Conservation (phyloP, 208 protist species). For the Vickermania spadyakhi region DNA sequence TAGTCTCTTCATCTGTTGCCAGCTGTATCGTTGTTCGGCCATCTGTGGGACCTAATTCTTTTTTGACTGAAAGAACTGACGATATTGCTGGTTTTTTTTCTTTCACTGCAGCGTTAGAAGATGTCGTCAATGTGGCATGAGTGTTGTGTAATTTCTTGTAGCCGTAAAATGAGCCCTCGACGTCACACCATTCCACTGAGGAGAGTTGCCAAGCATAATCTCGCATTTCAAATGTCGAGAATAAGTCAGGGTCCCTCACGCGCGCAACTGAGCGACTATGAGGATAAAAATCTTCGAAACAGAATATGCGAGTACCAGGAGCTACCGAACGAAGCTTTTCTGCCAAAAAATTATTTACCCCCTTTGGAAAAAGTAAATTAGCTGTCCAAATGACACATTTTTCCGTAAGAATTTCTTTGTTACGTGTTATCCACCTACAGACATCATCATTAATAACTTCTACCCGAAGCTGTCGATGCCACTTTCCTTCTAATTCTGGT, state of each 20-base stretch:
- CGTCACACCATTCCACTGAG: slow-evolving; percentile 67
- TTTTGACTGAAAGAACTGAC: no score
- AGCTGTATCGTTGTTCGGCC: no score
- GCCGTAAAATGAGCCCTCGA: slow-evolving; percentile 42
- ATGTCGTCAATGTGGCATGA: no score
- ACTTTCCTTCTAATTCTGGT: slow-evolving; percentile 35
- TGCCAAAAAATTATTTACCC: slow-evolving; percentile 69
- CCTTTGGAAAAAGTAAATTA: slow-evolving; percentile 56
- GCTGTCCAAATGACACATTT: slow-evolving; percentile 62
- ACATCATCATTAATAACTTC: slow-evolving; percentile 68
- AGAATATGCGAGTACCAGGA: slow-evolving; percentile 53
- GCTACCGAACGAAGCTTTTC: slow-evolving; percentile 46
- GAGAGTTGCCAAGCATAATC: slow-evolving; percentile 65
- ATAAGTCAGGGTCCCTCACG: slow-evolving; percentile 66
- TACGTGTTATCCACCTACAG: slow-evolving; percentile 11
- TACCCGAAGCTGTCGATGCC: slow-evolving; percentile 26
- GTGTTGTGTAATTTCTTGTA: no score
- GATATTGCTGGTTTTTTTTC: no score
- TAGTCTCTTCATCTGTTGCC: no score
- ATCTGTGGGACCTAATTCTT: no score
- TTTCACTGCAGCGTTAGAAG: no score
- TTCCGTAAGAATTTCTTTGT: slow-evolving; percentile 21
- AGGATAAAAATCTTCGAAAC: slow-evolving; percentile 72
- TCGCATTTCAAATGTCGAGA: slow-evolving; percentile 52
- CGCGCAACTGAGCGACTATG: slow-evolving; percentile 45